Evolutionary conservation across 352 stramenopile genomes (phyloP).

Genomic region (Phytophthora pseudosyringae): DNA sequence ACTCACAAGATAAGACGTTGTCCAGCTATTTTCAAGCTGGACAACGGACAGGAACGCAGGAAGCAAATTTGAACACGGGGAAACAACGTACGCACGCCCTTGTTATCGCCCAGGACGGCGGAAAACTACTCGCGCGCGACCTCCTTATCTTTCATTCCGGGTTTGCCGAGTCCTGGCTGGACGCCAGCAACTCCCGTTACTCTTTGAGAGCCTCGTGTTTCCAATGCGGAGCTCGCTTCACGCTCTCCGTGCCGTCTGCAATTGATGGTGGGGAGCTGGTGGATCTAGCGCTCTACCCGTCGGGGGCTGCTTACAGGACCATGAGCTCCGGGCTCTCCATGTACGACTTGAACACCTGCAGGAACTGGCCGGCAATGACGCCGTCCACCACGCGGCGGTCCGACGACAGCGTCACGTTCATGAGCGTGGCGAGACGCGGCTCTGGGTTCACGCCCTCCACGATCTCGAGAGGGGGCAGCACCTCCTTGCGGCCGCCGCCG

Average conservation of each 20-base stretch:
- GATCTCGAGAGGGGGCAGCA: slow-evolving; percentile 69
- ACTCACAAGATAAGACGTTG: slow-evolving; percentile 9
- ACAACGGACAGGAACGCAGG: slow-evolving; percentile 23
- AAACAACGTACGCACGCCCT: slow-evolving; percentile 35
- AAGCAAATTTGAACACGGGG: slow-evolving; percentile 9
- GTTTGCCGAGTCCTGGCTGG: background rate
- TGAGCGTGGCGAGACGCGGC: slow-evolving; percentile 90
- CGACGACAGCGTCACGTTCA: slow-evolving; percentile 96
- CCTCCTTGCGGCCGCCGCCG: slow-evolving; percentile 90
- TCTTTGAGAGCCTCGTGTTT: slow-evolving; percentile 8
- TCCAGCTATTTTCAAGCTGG: slow-evolving; percentile 28
- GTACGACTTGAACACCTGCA: slow-evolving; percentile 97
- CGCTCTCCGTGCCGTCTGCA: slow-evolving; percentile 29
- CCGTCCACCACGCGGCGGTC: slow-evolving; percentile 98
- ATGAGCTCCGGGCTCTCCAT: slow-evolving; percentile 95
- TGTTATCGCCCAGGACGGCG: slow-evolving; percentile 34
- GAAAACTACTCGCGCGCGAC: slow-evolving; percentile 23
- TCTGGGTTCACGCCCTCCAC: slow-evolving; percentile 70
- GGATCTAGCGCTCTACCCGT: slow-evolving; percentile 36
- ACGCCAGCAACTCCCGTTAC: slow-evolving; percentile 7
- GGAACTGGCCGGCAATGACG: slow-evolving; percentile 95
- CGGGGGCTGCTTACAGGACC: slow-evolving; percentile 50
- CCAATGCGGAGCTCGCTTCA: slow-evolving; percentile 18
- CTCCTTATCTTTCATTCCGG: slow-evolving; percentile 17
- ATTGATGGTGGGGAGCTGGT: slow-evolving; percentile 30